Evolutionary conservation across 257 asterid species (phyloP), one percentile per base, ranked within the genome.

Genomic region (Misopates orontium): DNA sequence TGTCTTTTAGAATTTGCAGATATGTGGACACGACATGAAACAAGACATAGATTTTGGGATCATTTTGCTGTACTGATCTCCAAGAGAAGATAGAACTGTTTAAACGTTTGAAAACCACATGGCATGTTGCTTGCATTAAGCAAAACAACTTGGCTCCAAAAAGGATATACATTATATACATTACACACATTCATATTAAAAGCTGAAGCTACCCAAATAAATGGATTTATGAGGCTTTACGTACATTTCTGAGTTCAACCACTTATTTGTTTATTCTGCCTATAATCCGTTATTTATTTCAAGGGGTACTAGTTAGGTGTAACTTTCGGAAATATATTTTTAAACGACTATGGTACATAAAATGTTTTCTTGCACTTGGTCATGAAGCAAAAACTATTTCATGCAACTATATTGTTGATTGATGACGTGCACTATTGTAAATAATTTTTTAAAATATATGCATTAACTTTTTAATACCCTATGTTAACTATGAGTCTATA

Each of bases 121-220:
- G 41, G 21, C 62, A 63, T 56, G 25, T 8, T 44, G 67, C 32
- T 22, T 15, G 50, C 21, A 67, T 62, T 74, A 47, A 54, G 67
- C 74, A 62, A 55, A 62, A 71, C 64, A 36, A 36, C 42, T 32
- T 49, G 74, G 56, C 28, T 51, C 77, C 42, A 1, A 63, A 65
- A 56, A 53, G 36, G 32, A 60, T 58, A 15, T 17, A 32, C 24
- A 31, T 0, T 13, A 2, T 10, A 14, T 31, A 4, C 8, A 21
- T 64, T 48, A 2, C 36, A 28, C 36, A 28, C 36, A 36, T 36
- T 17, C 51, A 71, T 47, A 31, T 71, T 36, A n/a, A 18, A 56
- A 39, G 31, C 31, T n/a, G 8, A 60, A 60, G 10, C 28, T 19
- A 32, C 32, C 31, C 20, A 11, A 28, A 28, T 28, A 28, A 28